Conservation (phyloP, 306 rosid genomes). For the peach (Prunus persica) region DNA sequence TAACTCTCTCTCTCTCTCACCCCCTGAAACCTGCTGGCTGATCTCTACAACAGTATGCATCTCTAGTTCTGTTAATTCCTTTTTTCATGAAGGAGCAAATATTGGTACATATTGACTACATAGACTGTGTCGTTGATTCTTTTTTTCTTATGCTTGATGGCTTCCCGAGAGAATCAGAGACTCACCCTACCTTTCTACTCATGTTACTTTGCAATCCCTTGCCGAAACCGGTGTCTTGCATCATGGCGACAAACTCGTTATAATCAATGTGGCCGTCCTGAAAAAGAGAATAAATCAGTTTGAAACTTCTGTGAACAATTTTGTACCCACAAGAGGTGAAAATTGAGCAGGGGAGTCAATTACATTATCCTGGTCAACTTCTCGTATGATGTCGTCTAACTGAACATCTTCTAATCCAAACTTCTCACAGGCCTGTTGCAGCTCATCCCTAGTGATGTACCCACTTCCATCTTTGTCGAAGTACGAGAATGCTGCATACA, state of each 20-base stretch:
- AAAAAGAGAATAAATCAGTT: slow-evolving; percentile 14
- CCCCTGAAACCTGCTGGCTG: slow-evolving; percentile 33
- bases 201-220: slow-evolving; percentile 32
- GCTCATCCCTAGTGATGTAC: slow-evolving; percentile 86
- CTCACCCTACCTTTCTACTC: slow-evolving; percentile 21
- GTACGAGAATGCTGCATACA: slow-evolving; percentile 81
- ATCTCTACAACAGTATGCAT: slow-evolving; percentile 35
- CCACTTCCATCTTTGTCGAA: slow-evolving; percentile 97
- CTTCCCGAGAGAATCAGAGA: slow-evolving; percentile 20
- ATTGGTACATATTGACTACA: slow-evolving; percentile 29
- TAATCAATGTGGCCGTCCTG: slow-evolving; percentile 99
- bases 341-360: slow-evolving; percentile 12
- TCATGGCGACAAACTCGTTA: slow-evolving; percentile 89
- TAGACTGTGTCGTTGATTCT: slow-evolving; percentile 21
- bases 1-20: slow-evolving; percentile 31
- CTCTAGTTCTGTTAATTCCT: slow-evolving; percentile 30
- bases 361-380: slow-evolving; percentile 87
- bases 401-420: slow-evolving; percentile 69
- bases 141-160: slow-evolving; percentile 34
- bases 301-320: neutral
- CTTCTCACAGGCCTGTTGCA: slow-evolving; percentile 77
- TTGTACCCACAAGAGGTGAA: neutral
- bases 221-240: slow-evolving; percentile 80
- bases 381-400: slow-evolving; percentile 73
- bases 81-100: slow-evolving; percentile 28